These are phyloP conservation scores for Citrus hindsii DNA, from an alignment of 345 rosid genomes.

Conservation along the genomic window DNA sequence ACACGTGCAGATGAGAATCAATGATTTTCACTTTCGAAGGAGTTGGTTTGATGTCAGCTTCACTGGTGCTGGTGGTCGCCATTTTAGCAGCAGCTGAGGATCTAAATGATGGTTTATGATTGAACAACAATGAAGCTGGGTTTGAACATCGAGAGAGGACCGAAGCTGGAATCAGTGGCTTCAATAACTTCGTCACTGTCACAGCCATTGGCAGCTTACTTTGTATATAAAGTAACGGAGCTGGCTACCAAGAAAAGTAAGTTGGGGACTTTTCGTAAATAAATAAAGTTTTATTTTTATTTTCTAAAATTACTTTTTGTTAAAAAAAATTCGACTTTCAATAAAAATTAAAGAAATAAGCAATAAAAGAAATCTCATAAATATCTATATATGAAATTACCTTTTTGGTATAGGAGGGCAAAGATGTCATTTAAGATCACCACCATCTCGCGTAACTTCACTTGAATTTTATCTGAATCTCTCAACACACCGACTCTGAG, in stretches of 20 bases:
- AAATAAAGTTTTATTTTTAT: not conserved
- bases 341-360: too few relatives aligned
- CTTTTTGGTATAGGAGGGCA: not conserved
- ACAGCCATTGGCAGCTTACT: not conserved
- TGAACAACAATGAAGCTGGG: not conserved
- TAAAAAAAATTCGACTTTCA: too few relatives aligned
- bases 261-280: conserved; percentile 2
- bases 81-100: conserved; percentile 39
- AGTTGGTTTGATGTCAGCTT: conserved; percentile 21
- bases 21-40: conserved; percentile 33
- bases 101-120: conserved; percentile 6
- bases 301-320: not conserved
- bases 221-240: not conserved
- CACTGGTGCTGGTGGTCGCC: conserved; percentile 41
- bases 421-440: not conserved
- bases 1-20: conserved; percentile 88
- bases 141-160: not conserved
- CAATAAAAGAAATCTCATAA: too few relatives aligned
- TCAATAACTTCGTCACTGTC: conserved; percentile 25
- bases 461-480: not conserved
- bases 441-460: too few relatives aligned
- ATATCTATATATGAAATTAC: too few relatives aligned
- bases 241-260: not conserved
- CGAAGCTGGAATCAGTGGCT: conserved; percentile 23
- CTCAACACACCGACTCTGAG: not conserved